phyloP scores from a whole-genome alignment of 1,139 yeast species.

The Taphrina sp. region DNA sequence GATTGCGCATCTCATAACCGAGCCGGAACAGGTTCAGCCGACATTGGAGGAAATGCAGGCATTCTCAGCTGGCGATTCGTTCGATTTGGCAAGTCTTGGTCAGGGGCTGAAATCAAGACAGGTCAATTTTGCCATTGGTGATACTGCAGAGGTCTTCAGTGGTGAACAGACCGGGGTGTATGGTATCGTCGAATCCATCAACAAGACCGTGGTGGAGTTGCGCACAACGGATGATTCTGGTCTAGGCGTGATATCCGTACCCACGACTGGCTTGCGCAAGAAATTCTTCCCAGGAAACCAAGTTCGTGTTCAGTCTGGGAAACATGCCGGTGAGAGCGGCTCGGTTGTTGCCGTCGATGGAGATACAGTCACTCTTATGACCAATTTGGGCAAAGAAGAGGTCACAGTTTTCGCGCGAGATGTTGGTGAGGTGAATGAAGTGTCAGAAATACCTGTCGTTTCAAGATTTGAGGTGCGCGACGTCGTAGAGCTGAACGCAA shows the following conservation, averaged over 20 bases:
- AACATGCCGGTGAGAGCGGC: constrained; percentile 90
- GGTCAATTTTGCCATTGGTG: constrained; percentile 80
- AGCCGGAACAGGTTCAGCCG: constrained; percentile 82
- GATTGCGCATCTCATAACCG: constrained; percentile 60
- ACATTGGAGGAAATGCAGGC: constrained; percentile 82
- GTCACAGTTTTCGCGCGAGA: constrained; percentile 64
- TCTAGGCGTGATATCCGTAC: constrained; percentile 60
- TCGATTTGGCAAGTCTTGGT: constrained; percentile 82
- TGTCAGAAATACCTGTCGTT: constrained; percentile 54
- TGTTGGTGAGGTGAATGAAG: constrained; percentile 55
- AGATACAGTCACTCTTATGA: constrained; percentile 82
- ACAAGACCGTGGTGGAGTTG: constrained; percentile 39
- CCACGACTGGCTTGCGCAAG: constrained; percentile 76
- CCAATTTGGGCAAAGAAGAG: constrained; percentile 85
- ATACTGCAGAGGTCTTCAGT: constrained; percentile 80
- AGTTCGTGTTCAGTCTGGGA: constrained; percentile 88
- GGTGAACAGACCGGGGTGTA: constrained; percentile 92
- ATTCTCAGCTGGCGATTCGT: constrained; percentile 77
- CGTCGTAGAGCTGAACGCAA: constrained; percentile 81
- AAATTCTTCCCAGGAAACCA: constrained; percentile 91
- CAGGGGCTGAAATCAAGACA: constrained; percentile 62
- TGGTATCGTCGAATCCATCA: constrained; percentile 67
- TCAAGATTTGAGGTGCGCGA: constrained; percentile 85
- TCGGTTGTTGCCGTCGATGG: constrained; percentile 78
- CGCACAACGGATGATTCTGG: constrained; percentile 37